Percentiles rank a stretch among this genome's conserved stretches.
These are phyloP conservation scores for Trypanosomatidae sp. DNA, from an alignment of 208 protist genomes.

Conservation along the genomic window DNA sequence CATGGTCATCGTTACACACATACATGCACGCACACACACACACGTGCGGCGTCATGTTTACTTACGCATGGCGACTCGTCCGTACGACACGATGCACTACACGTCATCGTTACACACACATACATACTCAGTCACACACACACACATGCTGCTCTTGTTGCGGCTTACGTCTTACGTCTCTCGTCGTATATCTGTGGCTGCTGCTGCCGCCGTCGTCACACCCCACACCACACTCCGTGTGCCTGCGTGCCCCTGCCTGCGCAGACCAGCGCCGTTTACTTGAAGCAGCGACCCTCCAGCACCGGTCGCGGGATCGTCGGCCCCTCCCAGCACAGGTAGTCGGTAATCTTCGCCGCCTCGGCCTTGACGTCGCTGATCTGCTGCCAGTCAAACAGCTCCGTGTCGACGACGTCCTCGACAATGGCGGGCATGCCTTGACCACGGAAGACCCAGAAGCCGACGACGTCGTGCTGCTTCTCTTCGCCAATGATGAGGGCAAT, in stretches of 20 bases:
- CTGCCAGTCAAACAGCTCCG: slow-evolving; percentile 61
- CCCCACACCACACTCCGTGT: too few relatives aligned
- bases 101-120: too few relatives aligned
- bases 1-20: too few relatives aligned
- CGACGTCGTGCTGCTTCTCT: slow-evolving; percentile 57
- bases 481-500: slow-evolving; percentile 67
- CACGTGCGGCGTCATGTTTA: too few relatives aligned
- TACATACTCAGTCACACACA: too few relatives aligned
- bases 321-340: slow-evolving; percentile 78
- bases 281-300: slow-evolving; percentile 64
- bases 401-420: slow-evolving; percentile 57
- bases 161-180: too few relatives aligned
- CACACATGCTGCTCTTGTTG: slow-evolving; percentile 3
- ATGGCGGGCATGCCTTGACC: slow-evolving; percentile 72
- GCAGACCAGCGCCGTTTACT: slow-evolving; percentile 37
- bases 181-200: too few relatives aligned
- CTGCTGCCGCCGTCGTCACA: too few relatives aligned
- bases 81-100: too few relatives aligned
- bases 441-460: slow-evolving; percentile 67
- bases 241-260: too few relatives aligned
- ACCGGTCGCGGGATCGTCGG: slow-evolving; percentile 59
- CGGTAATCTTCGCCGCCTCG: slow-evolving; percentile 54
- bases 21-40: too few relatives aligned
- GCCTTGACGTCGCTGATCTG: slow-evolving; percentile 56
- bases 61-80: too few relatives aligned